Evolutionary conservation across 202 grass and related monocot genomes (phyloP).

Genomic region (Musa balbisiana): DNA sequence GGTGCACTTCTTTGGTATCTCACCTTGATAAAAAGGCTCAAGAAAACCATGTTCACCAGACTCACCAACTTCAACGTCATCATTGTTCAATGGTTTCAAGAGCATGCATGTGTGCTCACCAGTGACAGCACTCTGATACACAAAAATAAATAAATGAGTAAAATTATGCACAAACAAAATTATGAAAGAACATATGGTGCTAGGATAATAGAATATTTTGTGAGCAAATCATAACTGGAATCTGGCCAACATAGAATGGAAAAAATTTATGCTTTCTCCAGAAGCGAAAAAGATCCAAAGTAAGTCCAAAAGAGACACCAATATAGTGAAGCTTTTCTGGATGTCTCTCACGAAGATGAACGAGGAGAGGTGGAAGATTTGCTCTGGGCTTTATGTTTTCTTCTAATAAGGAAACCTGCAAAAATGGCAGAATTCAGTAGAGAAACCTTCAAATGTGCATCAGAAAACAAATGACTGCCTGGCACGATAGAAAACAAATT

Average conservation of each 20-base stretch:
- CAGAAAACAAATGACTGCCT: not conserved
- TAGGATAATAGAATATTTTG: no score
- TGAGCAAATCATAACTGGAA: slow-evolving; percentile 48
- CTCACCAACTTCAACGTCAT: slow-evolving; percentile 52
- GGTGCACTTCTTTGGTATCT: not conserved
- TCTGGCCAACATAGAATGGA: slow-evolving; percentile 90
- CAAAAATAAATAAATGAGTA: slow-evolving; percentile 24
- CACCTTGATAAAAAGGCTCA: slow-evolving; percentile 90
- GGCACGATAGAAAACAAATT: no score
- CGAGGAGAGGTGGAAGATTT: slow-evolving; percentile 77
- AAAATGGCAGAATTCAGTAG: slow-evolving; percentile 1
- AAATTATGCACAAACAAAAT: slow-evolving; percentile 19
- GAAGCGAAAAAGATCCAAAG: slow-evolving; percentile 80
- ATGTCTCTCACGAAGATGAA: slow-evolving; percentile 49
- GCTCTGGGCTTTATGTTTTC: slow-evolving; percentile 68
- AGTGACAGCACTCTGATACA: slow-evolving; percentile 74
- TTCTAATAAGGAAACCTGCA: slow-evolving; percentile 84
- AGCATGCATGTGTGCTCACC: slow-evolving; percentile 97
- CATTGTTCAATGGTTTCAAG: slow-evolving; percentile 63
- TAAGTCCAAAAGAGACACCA: slow-evolving; percentile 91
- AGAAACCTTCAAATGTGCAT: not conserved
- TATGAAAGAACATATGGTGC: not conserved
- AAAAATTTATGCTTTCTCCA: slow-evolving; percentile 84
- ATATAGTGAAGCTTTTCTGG: slow-evolving; percentile 90
- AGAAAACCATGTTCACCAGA: slow-evolving; percentile 60